Base-by-base conservation (phyloP, 805 yeast species). In the Sugiyamaella valdiviana region DNA sequence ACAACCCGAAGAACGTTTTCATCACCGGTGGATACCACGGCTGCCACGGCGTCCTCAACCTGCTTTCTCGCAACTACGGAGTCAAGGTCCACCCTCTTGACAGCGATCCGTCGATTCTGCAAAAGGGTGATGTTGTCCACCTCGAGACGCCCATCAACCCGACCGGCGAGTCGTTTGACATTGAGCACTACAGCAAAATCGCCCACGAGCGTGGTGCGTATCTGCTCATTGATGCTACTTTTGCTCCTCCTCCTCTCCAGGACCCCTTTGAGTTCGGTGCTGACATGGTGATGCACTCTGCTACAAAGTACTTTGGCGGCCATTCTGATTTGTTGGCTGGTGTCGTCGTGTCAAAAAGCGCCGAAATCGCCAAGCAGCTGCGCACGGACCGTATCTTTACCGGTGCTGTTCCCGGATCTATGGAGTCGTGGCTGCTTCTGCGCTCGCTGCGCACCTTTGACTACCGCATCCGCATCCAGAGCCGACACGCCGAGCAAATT, bases 281-380 rank as follows among this genome's bases (percentile, higher is more conserved):
- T 24, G 97, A 91, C 64, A 68, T 88, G 55, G 80, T 91, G n/a
- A 71, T 91, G 77, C 96, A 90, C 65, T 87, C 96, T 1, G 96
- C 89, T 1, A 90, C 96, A 0, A 90, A 90, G 63, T 91, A 83
- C 67, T 83, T 88, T 60, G 96, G 95, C 36, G 97, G 98, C n/a
- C 96, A 90, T 66, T 85, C 95, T 5, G 97, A 90, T 64, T 69
- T 89, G 39, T 70, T 90, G 44, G 89, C 95, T 4, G 97, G 98
- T 29, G 71, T 83, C 10, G 66, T 89, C 16, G 79, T 82, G 16
- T 80, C 85, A n/a, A 81, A 82, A 61, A 78, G 78, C 51, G 55
- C 60, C 6, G 65, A 69, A 2, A 72, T 72, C 5, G 75, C 76
- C 49, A 56, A 68, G 19, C 60, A 69, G 39, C 71, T 90, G 51